These are phyloP conservation scores for Phlegmacium glaucopus DNA, from an alignment of 768 basidiomycete genomes.

Conservation along the genomic window DNA sequence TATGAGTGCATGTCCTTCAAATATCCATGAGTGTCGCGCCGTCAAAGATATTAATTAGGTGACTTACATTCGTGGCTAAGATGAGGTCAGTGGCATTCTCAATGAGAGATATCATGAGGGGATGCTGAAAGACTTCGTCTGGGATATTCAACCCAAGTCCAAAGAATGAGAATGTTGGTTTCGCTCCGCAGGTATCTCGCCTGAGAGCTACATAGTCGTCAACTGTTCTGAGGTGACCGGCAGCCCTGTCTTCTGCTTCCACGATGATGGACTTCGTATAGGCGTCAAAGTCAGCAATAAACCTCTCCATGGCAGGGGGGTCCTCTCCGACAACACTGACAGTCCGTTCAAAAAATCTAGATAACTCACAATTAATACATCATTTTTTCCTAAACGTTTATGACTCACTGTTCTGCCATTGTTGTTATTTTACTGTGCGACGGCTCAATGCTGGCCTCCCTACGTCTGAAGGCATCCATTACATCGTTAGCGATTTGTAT, in stretches of 20 bases:
- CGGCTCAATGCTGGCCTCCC: conserved; percentile 3
- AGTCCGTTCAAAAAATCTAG: conserved; percentile 17
- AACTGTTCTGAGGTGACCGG: conserved; percentile 31
- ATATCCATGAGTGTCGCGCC: background rate
- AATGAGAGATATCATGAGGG: conserved; percentile 28
- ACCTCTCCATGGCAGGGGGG: conserved; percentile 11
- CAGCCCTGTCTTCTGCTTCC: conserved; percentile 39
- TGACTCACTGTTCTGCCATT: conserved; percentile 36
- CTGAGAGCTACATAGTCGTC: conserved; percentile 40
- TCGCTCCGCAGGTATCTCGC: conserved; percentile 38
- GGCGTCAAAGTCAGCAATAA: conserved; percentile 22
- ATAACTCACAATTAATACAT: background rate
- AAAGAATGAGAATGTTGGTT: conserved; percentile 36
- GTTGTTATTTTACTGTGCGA: conserved; percentile 29
- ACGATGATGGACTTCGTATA: conserved; percentile 34
- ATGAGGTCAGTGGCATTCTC: conserved; percentile 31
- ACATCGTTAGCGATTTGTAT: conserved; percentile 28
- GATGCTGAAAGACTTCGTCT: conserved; percentile 38
- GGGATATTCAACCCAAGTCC: conserved; percentile 38
- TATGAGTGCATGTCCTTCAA: conserved; percentile 26
- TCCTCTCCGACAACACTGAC: conserved; percentile 13
- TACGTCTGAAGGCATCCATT: conserved; percentile 33
- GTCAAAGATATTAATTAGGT: background rate
- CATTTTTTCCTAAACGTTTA: background rate
- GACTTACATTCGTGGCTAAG: conserved; percentile 30